Base-by-base conservation (phyloP, 2,329 filamentous ascomycete species). In the Cladosporium halotolerans region DNA sequence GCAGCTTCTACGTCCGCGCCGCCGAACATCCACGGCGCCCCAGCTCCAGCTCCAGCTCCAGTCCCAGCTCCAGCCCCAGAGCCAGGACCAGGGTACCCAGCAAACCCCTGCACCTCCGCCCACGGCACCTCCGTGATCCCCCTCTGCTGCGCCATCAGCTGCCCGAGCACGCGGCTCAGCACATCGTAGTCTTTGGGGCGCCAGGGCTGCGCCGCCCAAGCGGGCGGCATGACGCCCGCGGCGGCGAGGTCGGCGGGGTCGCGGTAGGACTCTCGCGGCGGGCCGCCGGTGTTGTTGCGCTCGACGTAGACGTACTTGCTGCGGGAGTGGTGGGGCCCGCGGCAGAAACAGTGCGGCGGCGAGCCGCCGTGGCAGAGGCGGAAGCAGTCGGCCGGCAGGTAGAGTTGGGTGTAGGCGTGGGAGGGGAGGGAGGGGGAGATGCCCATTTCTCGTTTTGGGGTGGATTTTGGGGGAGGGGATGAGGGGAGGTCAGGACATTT, bases 281-380 rank as follows among this genome's bases (percentile, higher is more conserved):
- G 14, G 19, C 3, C 60, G 60, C 47, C 58, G 57, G 19, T 47
- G 43, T 55, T 54, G 53, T 60, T 59, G 23, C 57, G 54, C 42
- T 66, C 62, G 9, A 63, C 55, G 55, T 64, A 63, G 9, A 63
- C 56, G 52, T 61, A 64, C 14, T 57, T 54, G 42, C 50, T 57
- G 10, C 56, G 52, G 28, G 38, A 36, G 36, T 53, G 51, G 36
- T 53, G 57, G n/a, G 48, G 42, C 9, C 56, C 39, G 40, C 57
- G 49, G 52, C 62, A 62, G 50, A 58, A 63, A 52, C 61, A 63
- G 43, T 40, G 48, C 43, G 46, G 44, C 3, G 57, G 55, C 4
- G 23, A 3, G 23, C 23, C 23, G 23, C 23, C 23, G 33, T 52
- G 23, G 56, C 62, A 65, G 39, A 56, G 34, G 36, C 61, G 60